Evolutionary conservation across 192 early-diverging fungal genomes (phyloP), one percentile per base, ranked within the genome.

Genomic region (Gorgonomyces haynaldii): DNA sequence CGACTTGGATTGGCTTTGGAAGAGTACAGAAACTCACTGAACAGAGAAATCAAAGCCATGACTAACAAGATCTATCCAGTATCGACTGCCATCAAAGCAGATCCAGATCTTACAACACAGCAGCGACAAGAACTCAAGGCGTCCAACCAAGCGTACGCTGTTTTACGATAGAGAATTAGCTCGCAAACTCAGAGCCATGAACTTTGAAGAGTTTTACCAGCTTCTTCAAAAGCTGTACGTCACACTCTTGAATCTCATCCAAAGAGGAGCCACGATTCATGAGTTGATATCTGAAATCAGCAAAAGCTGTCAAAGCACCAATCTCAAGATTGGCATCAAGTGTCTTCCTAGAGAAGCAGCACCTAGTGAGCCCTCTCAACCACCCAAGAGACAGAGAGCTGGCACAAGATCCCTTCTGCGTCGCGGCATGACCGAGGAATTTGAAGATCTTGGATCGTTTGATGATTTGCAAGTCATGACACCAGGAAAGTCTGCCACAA

Each of bases 131-230:
- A 34, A n/a, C n/a, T 8, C 32, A n/a, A 34, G 32, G n/a, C n/a
- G n/a, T n/a, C n/a, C n/a, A n/a, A n/a, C n/a, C n/a, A n/a, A n/a
- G n/a, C n/a, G n/a, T n/a, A n/a, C n/a, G 21, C 8, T 13, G 2
- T 41, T 41, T 19, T 23, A 23, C 24, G 39, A 43, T 28, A 15
- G 65, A 13, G 75, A 74, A 1, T 64, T 91, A 4, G 77, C 84
- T 0, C 79, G 74, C 20, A 74, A 79, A 40, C 54, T 90, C 4
- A 74, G 78, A 39, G 53, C 64, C 12, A 89, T 95, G 86, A 81
- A 83, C 1, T 84, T 92, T 56, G 79, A 86, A 35, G 67, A 84
- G 16, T 98, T 91, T 53, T 82, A 82, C 45, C 70, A 81, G 19
- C 70, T 88, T 60, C 56, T 95, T 1, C 52, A 83, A 4, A 76